A percentile compares a stretch with the other conserved stretches of the same genome.
Evolutionary conservation across 345 rosid genomes (phyloP).

Genomic region (Citrus trifoliata): DNA sequence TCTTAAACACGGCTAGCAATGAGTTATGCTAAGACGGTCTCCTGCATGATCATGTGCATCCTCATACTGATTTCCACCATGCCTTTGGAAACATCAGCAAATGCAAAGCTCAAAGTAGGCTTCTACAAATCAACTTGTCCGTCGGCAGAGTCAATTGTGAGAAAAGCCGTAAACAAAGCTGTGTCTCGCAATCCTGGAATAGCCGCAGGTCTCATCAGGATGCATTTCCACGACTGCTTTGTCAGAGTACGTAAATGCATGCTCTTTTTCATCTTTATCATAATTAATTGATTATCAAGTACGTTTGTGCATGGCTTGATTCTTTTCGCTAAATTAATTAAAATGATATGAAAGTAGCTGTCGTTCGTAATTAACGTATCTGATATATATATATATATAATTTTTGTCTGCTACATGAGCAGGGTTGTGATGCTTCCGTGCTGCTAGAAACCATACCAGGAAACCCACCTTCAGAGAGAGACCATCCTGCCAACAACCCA

Average conservation of each 20-base stretch:
- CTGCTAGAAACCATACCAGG: slow-evolving; percentile 28
- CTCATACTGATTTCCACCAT: background rate
- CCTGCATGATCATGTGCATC: background rate
- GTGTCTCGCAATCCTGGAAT: slow-evolving; percentile 19
- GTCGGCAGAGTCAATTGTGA: slow-evolving; percentile 22
- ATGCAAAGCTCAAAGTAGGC: slow-evolving; percentile 16
- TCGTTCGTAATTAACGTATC: background rate
- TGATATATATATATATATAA: background rate
- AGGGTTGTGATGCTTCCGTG: slow-evolving; percentile 59
- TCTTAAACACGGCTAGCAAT: too few species aligned
- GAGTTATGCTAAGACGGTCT: background rate
- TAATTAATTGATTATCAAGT: background rate
- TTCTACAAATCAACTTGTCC: slow-evolving; percentile 25
- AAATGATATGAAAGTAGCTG: background rate
- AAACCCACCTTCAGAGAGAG: slow-evolving; percentile 32
- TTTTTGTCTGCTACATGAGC: background rate
- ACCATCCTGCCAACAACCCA: slow-evolving; percentile 35
- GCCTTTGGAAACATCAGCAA: slow-evolving; percentile 8
- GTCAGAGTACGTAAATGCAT: slow-evolving; percentile 21
- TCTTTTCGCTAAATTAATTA: background rate
- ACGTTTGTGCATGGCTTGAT: too few species aligned
- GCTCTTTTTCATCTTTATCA: background rate
- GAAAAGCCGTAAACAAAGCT: slow-evolving; percentile 20
- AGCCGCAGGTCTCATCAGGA: slow-evolving; percentile 33
- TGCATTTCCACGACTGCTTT: slow-evolving; percentile 42